Evolutionary conservation across 768 basidiomycete species (phyloP), one percentile per base, ranked within the genome.

Genomic region (Termitomyces sp.): DNA sequence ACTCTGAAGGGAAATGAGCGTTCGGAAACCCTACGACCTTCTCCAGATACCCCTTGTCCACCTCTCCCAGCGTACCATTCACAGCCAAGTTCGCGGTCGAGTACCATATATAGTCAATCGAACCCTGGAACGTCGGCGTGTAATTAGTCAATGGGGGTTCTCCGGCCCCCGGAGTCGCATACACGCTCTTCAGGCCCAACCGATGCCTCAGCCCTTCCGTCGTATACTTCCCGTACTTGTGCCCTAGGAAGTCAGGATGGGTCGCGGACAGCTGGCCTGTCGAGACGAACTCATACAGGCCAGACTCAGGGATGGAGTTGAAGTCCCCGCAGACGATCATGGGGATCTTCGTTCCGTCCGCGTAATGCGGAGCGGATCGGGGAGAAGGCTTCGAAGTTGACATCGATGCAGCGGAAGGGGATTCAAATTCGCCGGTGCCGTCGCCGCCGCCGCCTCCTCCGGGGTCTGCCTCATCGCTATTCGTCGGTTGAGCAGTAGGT

Each of bases 11-110:
- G 81, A 95, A 97, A 69, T 98, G 93, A 2, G 87, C 84, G 72
- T 98, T 95, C 30, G 97, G 97, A 81, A 98, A 98, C 37, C 97
- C 97, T 45, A 98, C 96, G 18, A 85, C 85, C 76, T 93, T 93
- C 62, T 89, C 86, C 69, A 98, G 70, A 76, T 99, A 99, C 26
- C 69, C 69, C 65, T 79, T 80, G 69, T 98, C 95, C 58, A 98
- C 87, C 70, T 90, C 93, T 14, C 91, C 91, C 44, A 98, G 77
- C n/a, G 96, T 85, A 22, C 87, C 86, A 60, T 88, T 94, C 27
- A 91, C 86, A 10, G 82, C 79, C 50, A 98, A 64, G 59, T 85
- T 92, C 49, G 79, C 75, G 0, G 85, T 82, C 58, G 89, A 84
- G 72, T 92, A 95, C 91, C 94, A 99, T 66, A 99, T 82, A 70